Conservation (phyloP, 179 eudicot species). For the Actinidia arguta region DNA sequence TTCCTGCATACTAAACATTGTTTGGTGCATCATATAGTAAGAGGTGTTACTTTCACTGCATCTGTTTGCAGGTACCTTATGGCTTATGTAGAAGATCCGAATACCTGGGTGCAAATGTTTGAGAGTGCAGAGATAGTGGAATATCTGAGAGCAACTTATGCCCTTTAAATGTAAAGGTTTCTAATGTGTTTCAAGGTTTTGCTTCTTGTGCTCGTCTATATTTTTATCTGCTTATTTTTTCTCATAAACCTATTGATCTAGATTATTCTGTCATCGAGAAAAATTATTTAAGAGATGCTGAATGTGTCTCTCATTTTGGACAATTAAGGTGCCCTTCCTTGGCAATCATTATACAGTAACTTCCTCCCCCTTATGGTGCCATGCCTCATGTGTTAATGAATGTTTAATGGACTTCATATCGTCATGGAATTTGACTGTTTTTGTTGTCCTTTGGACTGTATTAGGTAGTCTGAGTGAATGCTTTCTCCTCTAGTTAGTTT, state of each 20-base stretch:
- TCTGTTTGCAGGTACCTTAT: slow-evolving; percentile 70
- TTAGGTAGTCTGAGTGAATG: not conserved
- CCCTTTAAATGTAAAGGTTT: slow-evolving; percentile 37
- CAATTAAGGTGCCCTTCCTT: not conserved
- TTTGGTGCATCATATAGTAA: not conserved
- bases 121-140: slow-evolving; percentile 95
- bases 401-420: not conserved
- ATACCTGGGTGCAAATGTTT: slow-evolving; percentile 92
- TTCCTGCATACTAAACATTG: not conserved
- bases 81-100: slow-evolving; percentile 95
- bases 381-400: not conserved
- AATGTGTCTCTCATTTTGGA: not conserved
- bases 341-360: not conserved
- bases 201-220: not conserved
- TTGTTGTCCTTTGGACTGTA: not conserved
- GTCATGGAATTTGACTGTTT: not conserved
- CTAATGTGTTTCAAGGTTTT: slow-evolving; percentile 6
- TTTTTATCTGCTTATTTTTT: not conserved
- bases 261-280: not conserved
- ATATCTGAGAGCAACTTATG: slow-evolving; percentile 83
- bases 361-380: too few species aligned
- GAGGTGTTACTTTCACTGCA: slow-evolving; percentile 2
- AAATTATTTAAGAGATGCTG: not conserved
- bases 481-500: not conserved
- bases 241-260: not conserved